Percentiles rank a stretch among this genome's conserved stretches.
Conservation (phyloP, 805 yeast genomes). For the Candida patagonica region DNA sequence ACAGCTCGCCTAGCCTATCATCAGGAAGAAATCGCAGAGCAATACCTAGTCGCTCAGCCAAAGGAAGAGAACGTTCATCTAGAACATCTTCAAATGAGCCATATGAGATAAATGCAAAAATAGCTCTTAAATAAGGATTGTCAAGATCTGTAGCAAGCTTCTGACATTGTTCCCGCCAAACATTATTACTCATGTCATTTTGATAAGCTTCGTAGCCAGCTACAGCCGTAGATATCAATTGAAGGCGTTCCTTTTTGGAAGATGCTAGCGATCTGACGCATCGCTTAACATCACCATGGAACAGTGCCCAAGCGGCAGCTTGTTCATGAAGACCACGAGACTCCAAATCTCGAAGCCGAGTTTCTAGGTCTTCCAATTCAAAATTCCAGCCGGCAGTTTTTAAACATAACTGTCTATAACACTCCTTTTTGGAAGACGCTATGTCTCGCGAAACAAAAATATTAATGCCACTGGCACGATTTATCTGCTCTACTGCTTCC, state of each 20-base stretch:
- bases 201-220: slow-evolving; percentile 77
- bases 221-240: slow-evolving; percentile 85
- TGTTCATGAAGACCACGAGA: slow-evolving; percentile 58
- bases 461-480: slow-evolving; percentile 32
- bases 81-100: slow-evolving; percentile 95
- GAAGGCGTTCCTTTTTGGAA: slow-evolving; percentile 60
- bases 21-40: slow-evolving; percentile 82
- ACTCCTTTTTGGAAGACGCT: slow-evolving; percentile 37
- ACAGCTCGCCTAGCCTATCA: slow-evolving; percentile 57
- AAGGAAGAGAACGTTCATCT: slow-evolving; percentile 80
- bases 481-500: slow-evolving; percentile 45
- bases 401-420: slow-evolving; percentile 69
- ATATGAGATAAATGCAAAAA: slow-evolving; percentile 89
- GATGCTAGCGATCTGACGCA: slow-evolving; percentile 73
- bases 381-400: slow-evolving; percentile 88
- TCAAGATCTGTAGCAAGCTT: slow-evolving; percentile 79
- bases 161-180: slow-evolving; percentile 93
- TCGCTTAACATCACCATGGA: slow-evolving; percentile 75
- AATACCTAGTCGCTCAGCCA: slow-evolving; percentile 82
- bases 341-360: slow-evolving; percentile 49
- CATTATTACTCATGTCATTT: slow-evolving; percentile 46
- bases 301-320: slow-evolving; percentile 98
- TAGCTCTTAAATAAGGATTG: slow-evolving; percentile 81
- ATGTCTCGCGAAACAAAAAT: slow-evolving; percentile 22
- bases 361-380: slow-evolving; percentile 65